Percentiles rank a stretch among this genome's conserved stretches.
Evolutionary conservation across 768 basidiomycete species (phyloP).

Genomic region (Tylopilus rubrobrunneus): DNA sequence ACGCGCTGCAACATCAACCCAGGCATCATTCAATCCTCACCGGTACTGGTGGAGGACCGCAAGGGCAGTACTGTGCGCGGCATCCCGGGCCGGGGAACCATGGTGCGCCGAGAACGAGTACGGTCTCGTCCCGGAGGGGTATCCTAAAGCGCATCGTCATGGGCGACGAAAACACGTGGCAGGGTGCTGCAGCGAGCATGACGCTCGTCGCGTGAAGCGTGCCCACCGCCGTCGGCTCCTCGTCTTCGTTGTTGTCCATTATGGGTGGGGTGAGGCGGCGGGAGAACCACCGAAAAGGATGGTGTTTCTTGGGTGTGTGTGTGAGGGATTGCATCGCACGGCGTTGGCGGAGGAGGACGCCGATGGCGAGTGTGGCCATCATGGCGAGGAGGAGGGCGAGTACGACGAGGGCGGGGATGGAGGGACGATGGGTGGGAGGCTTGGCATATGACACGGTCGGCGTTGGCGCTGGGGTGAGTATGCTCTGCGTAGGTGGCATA

Average conservation of each 20-base stretch:
- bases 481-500: slow-evolving; percentile 20
- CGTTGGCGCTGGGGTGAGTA: not conserved
- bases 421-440: slow-evolving; percentile 6
- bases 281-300: slow-evolving; percentile 3
- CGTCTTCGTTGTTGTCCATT: not conserved
- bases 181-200: slow-evolving; percentile 25
- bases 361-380: slow-evolving; percentile 19
- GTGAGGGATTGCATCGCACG: not conserved
- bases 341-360: slow-evolving; percentile 20
- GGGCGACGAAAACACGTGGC: slow-evolving; percentile 17
- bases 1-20: not conserved
- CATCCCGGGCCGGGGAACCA: slow-evolving; percentile 3
- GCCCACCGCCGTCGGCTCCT: slow-evolving; percentile 15
- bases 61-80: slow-evolving; percentile 5
- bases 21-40: not conserved
- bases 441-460: not conserved
- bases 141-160: slow-evolving; percentile 22
- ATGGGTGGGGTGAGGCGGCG: not conserved
- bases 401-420: slow-evolving; percentile 18
- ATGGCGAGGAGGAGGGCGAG: slow-evolving; percentile 15
- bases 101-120: slow-evolving; percentile 21
- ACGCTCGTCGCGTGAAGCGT: slow-evolving; percentile 22
- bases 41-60: not conserved
- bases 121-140: slow-evolving; percentile 16
- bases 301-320: not conserved